These are phyloP conservation scores for Pseudoneurospora amorphoporcata DNA, from an alignment of 495 filamentous ascomycete genomes.

Conservation along the genomic window DNA sequence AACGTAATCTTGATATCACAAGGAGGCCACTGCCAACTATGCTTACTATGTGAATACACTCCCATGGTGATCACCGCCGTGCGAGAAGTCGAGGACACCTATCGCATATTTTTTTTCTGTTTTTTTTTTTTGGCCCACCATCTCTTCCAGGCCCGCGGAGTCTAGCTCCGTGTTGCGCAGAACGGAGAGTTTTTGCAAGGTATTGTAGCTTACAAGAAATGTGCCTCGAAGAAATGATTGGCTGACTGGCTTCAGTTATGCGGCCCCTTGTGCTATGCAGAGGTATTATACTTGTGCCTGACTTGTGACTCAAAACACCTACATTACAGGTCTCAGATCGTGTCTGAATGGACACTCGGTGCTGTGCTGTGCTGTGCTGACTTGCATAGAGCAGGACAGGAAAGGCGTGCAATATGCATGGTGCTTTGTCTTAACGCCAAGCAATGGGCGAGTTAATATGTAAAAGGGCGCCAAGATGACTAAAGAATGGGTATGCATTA, in stretches of 20 bases:
- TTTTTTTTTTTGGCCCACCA: not conserved
- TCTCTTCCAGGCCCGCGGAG: not conserved
- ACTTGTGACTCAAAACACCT: not conserved
- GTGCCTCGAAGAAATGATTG: not conserved
- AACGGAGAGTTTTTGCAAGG: not conserved
- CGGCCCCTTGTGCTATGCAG: not conserved
- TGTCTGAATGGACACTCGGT: not conserved
- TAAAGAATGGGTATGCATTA: not conserved
- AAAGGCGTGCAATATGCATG: not conserved
- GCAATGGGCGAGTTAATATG: not conserved
- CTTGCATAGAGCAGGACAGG: not conserved
- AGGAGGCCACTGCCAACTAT: not conserved
- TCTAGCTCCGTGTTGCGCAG: not conserved
- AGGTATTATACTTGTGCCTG: not conserved
- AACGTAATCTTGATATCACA: not conserved
- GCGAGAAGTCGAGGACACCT: not conserved
- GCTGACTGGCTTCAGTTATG: not conserved
- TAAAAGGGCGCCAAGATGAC: not conserved
- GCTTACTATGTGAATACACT: no score
- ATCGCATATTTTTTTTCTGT: not conserved
- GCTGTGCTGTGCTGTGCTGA: not conserved
- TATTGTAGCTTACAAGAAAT: no score
- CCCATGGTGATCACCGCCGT: not conserved
- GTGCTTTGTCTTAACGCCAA: not conserved
- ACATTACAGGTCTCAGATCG: not conserved